A percentile compares a stretch with the other conserved stretches of the same genome.
These are phyloP conservation scores for Stachybotrys elegans DNA, from an alignment of 2,329 filamentous ascomycete species.

Conservation along the genomic window DNA sequence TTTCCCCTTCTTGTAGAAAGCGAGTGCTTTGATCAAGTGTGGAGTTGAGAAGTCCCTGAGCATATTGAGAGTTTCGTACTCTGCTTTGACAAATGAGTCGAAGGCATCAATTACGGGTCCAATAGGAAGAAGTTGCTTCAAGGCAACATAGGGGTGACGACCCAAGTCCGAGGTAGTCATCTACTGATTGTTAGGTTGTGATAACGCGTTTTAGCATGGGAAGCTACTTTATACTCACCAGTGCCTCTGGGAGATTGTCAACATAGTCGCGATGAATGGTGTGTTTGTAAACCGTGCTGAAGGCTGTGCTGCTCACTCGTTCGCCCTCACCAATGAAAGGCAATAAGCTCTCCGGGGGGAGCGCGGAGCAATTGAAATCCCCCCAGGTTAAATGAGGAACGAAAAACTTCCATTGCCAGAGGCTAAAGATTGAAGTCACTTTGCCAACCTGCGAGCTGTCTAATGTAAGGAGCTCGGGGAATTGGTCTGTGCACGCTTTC, in stretches of 20 bases:
- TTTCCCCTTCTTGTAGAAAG: conserved; percentile 5
- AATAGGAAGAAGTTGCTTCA: conserved; percentile 4
- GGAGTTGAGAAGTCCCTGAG: conserved; percentile 2
- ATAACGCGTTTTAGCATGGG: not conserved
- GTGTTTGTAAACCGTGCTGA: not conserved
- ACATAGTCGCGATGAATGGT: not conserved
- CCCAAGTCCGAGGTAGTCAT: not conserved
- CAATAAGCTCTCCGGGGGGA: not conserved
- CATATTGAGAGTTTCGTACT: conserved; percentile 4
- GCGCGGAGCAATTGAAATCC: not conserved
- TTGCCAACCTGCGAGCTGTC: too few species aligned
- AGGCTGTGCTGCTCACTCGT: not conserved
- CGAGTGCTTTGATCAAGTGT: conserved; percentile 7
- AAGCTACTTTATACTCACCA: not conserved
- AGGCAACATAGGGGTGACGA: conserved; percentile 1
- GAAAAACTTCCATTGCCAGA: not conserved
- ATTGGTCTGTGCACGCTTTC: not conserved
- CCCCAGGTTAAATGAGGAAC: not conserved
- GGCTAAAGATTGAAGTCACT: not conserved
- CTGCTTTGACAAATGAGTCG: not conserved
- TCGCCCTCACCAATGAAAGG: not conserved
- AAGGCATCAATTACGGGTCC: not conserved
- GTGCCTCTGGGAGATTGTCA: not conserved
- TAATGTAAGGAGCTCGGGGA: too few species aligned
- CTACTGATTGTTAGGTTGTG: not conserved